These are phyloP conservation scores for Mycena chlorophos DNA, from an alignment of 768 basidiomycete species.

Conservation along the genomic window DNA sequence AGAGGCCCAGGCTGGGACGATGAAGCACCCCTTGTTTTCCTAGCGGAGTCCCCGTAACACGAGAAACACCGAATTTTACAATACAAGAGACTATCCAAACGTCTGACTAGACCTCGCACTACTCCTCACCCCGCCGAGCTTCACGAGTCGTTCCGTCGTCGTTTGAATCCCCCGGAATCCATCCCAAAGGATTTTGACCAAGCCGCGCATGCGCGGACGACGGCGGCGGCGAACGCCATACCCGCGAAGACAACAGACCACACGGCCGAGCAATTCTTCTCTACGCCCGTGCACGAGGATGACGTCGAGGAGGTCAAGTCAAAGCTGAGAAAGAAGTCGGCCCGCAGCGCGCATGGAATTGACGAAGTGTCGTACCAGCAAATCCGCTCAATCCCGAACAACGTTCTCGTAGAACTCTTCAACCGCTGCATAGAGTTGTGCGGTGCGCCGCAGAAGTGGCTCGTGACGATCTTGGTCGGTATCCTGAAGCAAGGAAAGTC, in stretches of 20 bases:
- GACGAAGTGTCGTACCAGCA: not conserved
- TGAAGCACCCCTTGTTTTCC: no score
- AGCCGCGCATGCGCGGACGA: not conserved
- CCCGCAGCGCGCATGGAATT: not conserved
- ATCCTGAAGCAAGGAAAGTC: constrained; percentile 20
- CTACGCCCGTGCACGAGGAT: no score
- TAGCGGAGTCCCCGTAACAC: no score
- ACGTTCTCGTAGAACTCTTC: not conserved
- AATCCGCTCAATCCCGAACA: not conserved
- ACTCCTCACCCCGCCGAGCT: not conserved
- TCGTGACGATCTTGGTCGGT: not conserved
- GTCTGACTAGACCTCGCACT: no score
- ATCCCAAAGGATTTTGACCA: not conserved
- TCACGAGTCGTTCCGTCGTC: not conserved
- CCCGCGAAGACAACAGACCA: not conserved
- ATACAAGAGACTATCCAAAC: no score
- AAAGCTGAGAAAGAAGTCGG: not conserved
- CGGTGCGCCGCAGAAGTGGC: not conserved
- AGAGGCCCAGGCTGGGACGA: no score
- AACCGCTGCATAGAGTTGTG: not conserved
- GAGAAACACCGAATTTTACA: no score
- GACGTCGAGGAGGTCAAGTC: not conserved
- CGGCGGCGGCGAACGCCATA: not conserved
- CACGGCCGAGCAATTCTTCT: not conserved
- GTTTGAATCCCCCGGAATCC: not conserved